phyloP scores from a whole-genome alignment of 1,139 yeast genomes.

The Kodamaea arcana region DNA sequence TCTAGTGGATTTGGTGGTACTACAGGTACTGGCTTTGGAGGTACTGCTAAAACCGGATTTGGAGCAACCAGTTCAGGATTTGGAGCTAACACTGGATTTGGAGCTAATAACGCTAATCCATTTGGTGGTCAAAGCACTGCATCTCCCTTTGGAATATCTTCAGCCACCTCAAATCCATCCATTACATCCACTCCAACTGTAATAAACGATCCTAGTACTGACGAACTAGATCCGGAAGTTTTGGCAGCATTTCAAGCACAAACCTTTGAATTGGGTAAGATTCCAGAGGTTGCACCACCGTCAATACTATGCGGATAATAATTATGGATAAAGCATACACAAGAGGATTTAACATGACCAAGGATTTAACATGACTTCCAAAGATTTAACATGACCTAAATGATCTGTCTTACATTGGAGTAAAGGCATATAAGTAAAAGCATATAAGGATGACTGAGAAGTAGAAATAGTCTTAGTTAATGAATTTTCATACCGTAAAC shows the following conservation, averaged over 20 bases:
- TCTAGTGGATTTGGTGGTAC: slow-evolving; percentile 3
- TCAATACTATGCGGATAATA: slow-evolving; percentile 16
- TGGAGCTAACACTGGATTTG: slow-evolving; percentile 3
- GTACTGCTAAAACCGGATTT: slow-evolving; percentile 3
- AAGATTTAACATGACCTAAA: no score
- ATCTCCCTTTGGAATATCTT: slow-evolving; percentile 2
- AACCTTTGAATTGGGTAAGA: slow-evolving; percentile 55
- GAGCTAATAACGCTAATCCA: slow-evolving; percentile 2
- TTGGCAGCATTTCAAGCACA: slow-evolving; percentile 48
- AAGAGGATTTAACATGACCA: no score
- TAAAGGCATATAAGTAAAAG: no score
- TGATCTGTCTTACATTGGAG: no score
- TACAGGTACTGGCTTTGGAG: slow-evolving; percentile 3
- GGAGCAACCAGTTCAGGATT: slow-evolving; percentile 5
- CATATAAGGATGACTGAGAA: no score
- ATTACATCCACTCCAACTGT: neutral
- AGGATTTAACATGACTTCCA: no score
- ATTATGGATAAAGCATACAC: no score
- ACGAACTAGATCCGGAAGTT: slow-evolving; percentile 40
- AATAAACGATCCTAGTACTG: slow-evolving; percentile 9
- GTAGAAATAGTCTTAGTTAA: no score
- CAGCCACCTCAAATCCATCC: neutral
- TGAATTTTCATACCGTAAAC: no score
- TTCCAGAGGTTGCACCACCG: slow-evolving; percentile 85
- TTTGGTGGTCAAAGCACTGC: slow-evolving; percentile 10